Percentiles rank a stretch among this genome's conserved stretches.
Conservation (phyloP, 805 yeast genomes). For the Cyberlindnera saturnus region DNA sequence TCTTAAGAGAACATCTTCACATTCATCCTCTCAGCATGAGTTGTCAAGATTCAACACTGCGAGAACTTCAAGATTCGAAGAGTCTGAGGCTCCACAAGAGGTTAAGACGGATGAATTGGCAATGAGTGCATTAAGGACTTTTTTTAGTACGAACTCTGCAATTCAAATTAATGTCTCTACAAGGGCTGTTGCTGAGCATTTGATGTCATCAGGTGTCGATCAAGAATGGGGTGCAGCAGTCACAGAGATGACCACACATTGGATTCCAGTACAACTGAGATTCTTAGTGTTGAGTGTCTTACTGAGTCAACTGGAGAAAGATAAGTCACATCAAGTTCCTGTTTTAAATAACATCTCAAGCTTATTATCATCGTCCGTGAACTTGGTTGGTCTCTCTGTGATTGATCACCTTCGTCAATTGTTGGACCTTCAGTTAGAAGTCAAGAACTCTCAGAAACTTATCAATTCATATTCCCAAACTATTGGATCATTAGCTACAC, state of each 20-base stretch:
- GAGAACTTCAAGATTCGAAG: constrained; percentile 5
- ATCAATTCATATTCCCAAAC: constrained; percentile 45
- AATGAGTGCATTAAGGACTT: constrained; percentile 41
- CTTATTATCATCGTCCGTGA: constrained; percentile 68
- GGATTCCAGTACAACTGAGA: constrained; percentile 77
- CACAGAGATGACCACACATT: constrained; percentile 59
- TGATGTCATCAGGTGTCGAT: constrained; percentile 30
- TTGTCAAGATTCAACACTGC: constrained; percentile 18
- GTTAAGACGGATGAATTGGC: constrained; percentile 27
- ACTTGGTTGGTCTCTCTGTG: constrained; percentile 82
- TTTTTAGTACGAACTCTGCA: constrained; percentile 59
- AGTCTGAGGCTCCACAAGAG: constrained; percentile 11
- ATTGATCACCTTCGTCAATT: constrained; percentile 67
- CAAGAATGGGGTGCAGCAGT: constrained; percentile 49
- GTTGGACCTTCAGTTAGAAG: constrained; percentile 39
- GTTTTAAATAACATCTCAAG: constrained; percentile 45
- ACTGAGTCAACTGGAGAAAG: constrained; percentile 27
- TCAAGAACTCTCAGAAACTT: constrained; percentile 21
- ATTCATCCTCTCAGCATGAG: constrained; percentile 20
- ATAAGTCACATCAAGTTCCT: constrained; percentile 21
- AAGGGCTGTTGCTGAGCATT: constrained; percentile 41
- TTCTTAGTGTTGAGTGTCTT: constrained; percentile 54
- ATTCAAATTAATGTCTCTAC: constrained; percentile 57
- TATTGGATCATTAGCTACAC: constrained; percentile 66
- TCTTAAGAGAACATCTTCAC: constrained; percentile 14